Evolutionary conservation across 257 asterid genomes (phyloP), one percentile per base, ranked within the genome.

Genomic region (Solanum sejunctum): DNA sequence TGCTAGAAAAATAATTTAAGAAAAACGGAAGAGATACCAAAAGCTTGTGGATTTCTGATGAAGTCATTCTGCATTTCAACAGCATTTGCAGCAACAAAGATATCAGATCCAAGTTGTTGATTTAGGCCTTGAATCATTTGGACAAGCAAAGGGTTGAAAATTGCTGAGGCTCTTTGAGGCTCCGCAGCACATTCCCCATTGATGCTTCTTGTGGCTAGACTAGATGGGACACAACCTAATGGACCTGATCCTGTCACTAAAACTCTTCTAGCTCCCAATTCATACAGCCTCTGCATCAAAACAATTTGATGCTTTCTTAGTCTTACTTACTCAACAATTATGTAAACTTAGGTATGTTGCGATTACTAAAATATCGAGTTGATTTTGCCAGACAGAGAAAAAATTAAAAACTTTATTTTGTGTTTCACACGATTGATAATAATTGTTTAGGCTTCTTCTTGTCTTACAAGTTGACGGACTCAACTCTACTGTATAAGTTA

Each of bases 171-270:
- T 0, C 56, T 87, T 69, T 91, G 97, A 78, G 96, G 97, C 15
- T 92, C 98, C 10, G 83, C 89, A 0, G 96, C 91, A 85, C 99
- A 97, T 81, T 93, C 87, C 0, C 98, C 99, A 21, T 88, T 86
- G 3, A 85, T 52, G 88, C 99, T 88, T n/a, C 96, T 88, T 28
- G 75, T 10, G 8, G 99, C 99, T 2, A 94, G 84, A 63, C 91
- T 93, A 0, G 97, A 93, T 3, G 99, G 99, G 1, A 93, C 98
- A 78, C 99, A 97, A 2, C 99, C 99, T 60, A 97, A 75, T 7
- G 99, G 99, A 1, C 99, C 99, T 0, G 96, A 90, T 23, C 98
- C 98, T 0, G 99, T 97, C 78, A 97, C 98, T 58, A 97, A 69
- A 3, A 97, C 96, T 84, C 96, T 90, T 13, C 97, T 85, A 3